Percentiles rank a stretch among this genome's conserved stretches.
Evolutionary conservation across 805 yeast genomes (phyloP).

Genomic region (Metschnikowia drakensbergensis): DNA sequence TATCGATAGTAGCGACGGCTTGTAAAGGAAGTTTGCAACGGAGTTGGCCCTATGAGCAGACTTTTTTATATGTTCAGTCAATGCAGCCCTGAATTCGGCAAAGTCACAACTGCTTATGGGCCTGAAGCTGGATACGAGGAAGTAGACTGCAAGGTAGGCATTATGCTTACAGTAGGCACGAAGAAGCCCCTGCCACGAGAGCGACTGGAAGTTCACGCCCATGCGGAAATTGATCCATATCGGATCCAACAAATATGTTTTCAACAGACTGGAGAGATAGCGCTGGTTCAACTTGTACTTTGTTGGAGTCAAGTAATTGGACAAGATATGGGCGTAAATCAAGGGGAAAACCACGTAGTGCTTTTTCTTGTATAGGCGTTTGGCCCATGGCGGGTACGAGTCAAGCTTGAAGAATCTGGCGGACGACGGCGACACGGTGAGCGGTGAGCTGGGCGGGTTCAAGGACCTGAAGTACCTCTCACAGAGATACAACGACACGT

Average conservation of each 20-base stretch:
- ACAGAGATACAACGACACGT: conserved; percentile 32
- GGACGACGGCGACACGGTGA: conserved; percentile 26
- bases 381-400: conserved; percentile 20
- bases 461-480: conserved; percentile 29
- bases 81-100: conserved; percentile 8
- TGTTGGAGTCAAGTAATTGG: conserved; percentile 41
- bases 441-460: conserved; percentile 32
- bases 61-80: neutral
- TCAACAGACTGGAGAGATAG: conserved; percentile 32
- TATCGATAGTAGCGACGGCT: conserved; percentile 36
- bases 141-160: conserved; percentile 16
- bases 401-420: conserved; percentile 25
- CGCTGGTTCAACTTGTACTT: conserved; percentile 31
- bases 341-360: conserved; percentile 33
- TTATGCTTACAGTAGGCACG: conserved; percentile 28
- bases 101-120: conserved; percentile 18
- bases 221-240: conserved; percentile 39
- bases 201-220: conserved; percentile 21
- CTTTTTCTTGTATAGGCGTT: conserved; percentile 26
- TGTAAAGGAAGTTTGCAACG: conserved; percentile 31
- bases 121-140: conserved; percentile 21
- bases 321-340: conserved; percentile 37
- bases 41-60: conserved; percentile 26
- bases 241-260: conserved; percentile 32
- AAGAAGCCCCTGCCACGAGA: conserved; percentile 30